Conservation (phyloP, 2,329 filamentous ascomycete genomes). For the Penicillium sp. region DNA sequence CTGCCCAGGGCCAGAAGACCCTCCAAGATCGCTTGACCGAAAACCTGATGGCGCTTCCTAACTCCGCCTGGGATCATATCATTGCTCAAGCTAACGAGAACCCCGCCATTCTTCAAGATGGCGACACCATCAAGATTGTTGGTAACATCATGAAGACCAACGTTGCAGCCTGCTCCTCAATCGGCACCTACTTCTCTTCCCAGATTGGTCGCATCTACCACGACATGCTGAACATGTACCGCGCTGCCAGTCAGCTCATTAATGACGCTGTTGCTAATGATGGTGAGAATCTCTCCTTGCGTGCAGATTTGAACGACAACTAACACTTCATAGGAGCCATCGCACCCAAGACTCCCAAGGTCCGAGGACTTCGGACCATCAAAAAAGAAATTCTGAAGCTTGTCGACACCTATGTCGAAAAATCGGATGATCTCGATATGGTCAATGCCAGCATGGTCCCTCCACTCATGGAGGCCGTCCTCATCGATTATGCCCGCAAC, state of each 20-base stretch:
- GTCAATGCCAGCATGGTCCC: slow-evolving; percentile 93
- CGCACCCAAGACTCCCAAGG: slow-evolving; percentile 95
- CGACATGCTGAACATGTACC: slow-evolving; percentile 99
- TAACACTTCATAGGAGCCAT: slow-evolving; percentile 66
- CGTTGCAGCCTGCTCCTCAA: slow-evolving; percentile 95
- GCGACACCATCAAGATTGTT: slow-evolving; percentile 96
- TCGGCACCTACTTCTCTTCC: slow-evolving; percentile 95
- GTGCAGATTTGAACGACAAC: slow-evolving; percentile 1
- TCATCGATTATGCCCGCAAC: slow-evolving; percentile 96
- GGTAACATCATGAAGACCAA: slow-evolving; percentile 99
- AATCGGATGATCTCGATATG: slow-evolving; percentile 92
- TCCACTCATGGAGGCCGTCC: slow-evolving; percentile 88
- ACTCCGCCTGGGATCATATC: slow-evolving; percentile 92
- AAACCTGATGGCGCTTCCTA: slow-evolving; percentile 91
- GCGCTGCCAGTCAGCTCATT: slow-evolving; percentile 92
- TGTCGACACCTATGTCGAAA: slow-evolving; percentile 97
- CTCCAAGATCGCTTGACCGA: slow-evolving; percentile 88
- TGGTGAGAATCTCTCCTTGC: slow-evolving; percentile 54
- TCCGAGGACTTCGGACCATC: slow-evolving; percentile 91
- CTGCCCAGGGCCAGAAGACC: slow-evolving; percentile 91
- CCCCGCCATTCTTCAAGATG: slow-evolving; percentile 83
- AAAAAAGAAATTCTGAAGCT: slow-evolving; percentile 99
- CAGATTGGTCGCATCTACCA: slow-evolving; percentile 97
- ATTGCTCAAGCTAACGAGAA: slow-evolving; percentile 85
- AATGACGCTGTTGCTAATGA: slow-evolving; percentile 87